Conservation (phyloP, 805 yeast genomes). For the Metschnikowia gruessii region DNA sequence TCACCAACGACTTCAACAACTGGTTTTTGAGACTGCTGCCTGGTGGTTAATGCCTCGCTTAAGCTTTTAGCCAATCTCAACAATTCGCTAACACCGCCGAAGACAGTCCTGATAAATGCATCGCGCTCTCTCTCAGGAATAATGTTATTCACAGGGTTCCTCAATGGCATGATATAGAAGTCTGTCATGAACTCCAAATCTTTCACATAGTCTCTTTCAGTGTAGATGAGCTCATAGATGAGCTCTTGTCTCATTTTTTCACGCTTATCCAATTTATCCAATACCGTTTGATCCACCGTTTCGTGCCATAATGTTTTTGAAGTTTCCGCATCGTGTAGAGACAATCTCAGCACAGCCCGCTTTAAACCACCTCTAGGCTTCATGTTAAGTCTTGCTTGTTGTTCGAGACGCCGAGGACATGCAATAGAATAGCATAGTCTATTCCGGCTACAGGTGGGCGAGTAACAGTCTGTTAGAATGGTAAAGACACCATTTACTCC, state of each 20-base stretch:
- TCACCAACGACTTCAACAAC: constrained; percentile 87
- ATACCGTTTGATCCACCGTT: constrained; percentile 76
- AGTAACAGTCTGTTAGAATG: constrained; percentile 87
- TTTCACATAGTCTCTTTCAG: constrained; percentile 93
- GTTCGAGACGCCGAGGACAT: constrained; percentile 93
- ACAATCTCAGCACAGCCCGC: constrained; percentile 67
- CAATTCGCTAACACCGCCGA: constrained; percentile 84
- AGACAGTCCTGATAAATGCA: constrained; percentile 86
- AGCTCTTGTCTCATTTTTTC: constrained; percentile 94
- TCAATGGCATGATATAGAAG: constrained; percentile 87
- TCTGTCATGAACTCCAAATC: constrained; percentile 91
- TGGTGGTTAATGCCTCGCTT: constrained; percentile 82
- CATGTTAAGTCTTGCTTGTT: constrained; percentile 87
- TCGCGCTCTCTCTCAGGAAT: constrained; percentile 89
- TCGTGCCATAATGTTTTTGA: constrained; percentile 90
- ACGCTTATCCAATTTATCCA: constrained; percentile 73
- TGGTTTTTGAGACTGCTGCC: constrained; percentile 79
- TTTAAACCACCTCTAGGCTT: constrained; percentile 83
- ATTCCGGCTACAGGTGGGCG: constrained; percentile 93
- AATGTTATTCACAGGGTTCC: constrained; percentile 68
- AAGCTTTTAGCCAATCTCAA: constrained; percentile 78
- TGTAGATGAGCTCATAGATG: constrained; percentile 88
- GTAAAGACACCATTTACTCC: constrained; percentile 90
- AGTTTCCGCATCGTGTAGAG: constrained; percentile 66
- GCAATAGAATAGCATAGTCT: constrained; percentile 89